Evolutionary conservation across 495 filamentous ascomycete genomes (phyloP).

Genomic region (Penicillium robsamsonii): DNA sequence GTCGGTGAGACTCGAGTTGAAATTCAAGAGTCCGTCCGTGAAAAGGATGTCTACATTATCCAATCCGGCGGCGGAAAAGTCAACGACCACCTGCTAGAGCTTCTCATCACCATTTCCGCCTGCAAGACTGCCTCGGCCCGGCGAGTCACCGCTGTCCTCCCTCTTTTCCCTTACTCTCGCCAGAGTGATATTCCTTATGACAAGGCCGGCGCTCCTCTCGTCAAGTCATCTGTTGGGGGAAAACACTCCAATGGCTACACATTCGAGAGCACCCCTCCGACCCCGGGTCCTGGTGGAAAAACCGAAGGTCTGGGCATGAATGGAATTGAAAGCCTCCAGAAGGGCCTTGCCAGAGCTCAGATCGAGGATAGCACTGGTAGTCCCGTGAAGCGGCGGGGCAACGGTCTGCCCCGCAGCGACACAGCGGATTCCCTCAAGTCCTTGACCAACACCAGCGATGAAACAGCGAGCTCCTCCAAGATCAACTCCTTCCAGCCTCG

Average conservation of each 20-base stretch:
- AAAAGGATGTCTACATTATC: conserved; percentile 97
- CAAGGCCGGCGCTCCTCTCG: conserved; percentile 84
- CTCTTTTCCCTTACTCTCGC: conserved; percentile 92
- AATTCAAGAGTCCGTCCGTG: conserved; percentile 91
- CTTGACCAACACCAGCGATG: conserved; percentile 40
- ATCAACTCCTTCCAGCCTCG: conserved; percentile 68
- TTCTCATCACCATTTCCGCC: conserved; percentile 93
- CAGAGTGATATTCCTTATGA: conserved; percentile 96
- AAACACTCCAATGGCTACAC: conserved; percentile 66
- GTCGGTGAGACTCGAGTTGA: conserved; percentile 94
- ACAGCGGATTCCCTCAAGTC: conserved; percentile 60
- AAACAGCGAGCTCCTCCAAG: conserved; percentile 55
- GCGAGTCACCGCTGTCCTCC: conserved; percentile 88
- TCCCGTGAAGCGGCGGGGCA: conserved; percentile 42
- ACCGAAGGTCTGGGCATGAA: conserved; percentile 60
- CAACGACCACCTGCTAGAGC: conserved; percentile 93
- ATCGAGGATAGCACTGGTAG: conserved; percentile 52
- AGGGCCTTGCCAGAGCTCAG: conserved; percentile 60
- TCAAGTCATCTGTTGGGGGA: conserved; percentile 58
- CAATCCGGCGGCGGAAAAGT: conserved; percentile 86
- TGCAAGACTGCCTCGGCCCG: conserved; percentile 95
- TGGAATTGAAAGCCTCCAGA: conserved; percentile 62
- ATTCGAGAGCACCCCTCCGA: conserved; percentile 88
- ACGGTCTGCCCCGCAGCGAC: conserved; percentile 53
- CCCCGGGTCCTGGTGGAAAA: conserved; percentile 68